Evolutionary conservation across 164 flowering plant genomes (phyloP).

Genomic region (Nymphaea colorata): DNA sequence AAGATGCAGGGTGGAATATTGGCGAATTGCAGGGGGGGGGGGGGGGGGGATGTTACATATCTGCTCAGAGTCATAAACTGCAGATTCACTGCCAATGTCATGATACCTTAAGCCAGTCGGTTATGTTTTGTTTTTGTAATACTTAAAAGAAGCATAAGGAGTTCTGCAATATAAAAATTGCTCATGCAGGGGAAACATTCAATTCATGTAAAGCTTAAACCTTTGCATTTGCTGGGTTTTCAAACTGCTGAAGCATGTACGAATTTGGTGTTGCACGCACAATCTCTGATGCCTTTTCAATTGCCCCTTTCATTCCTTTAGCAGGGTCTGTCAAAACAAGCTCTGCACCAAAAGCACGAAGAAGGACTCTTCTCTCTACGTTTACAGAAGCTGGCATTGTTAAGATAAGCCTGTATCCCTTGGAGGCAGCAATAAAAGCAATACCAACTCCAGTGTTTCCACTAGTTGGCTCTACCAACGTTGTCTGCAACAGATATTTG

Average conservation of each 20-base stretch:
- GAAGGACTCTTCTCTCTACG: conserved; percentile 58
- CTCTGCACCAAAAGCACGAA: conserved; percentile 85
- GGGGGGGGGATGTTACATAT: too few relatives aligned
- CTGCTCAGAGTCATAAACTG: too few relatives aligned
- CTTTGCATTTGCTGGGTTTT: conserved; percentile 55
- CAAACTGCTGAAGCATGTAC: conserved; percentile 71
- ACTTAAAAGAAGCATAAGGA: too few relatives aligned
- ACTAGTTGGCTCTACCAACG: conserved; percentile 72
- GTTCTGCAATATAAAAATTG: too few relatives aligned
- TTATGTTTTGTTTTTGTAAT: too few relatives aligned
- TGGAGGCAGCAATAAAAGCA: conserved; percentile 76
- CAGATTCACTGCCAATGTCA: too few relatives aligned
- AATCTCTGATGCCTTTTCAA: conserved; percentile 74
- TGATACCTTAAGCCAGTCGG: too few relatives aligned
- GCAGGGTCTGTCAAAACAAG: conserved; percentile 61
- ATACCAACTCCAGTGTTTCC: conserved; percentile 84
- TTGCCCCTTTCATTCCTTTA: conserved; percentile 67
- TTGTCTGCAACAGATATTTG: conserved; percentile 27
- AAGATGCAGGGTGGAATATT: too few relatives aligned
- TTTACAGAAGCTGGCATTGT: conserved; percentile 75
- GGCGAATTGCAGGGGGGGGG: too few relatives aligned
- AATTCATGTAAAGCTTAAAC: conserved; percentile 11
- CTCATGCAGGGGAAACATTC: too few relatives aligned
- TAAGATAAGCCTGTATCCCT: conserved; percentile 60
- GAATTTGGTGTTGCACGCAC: conserved; percentile 54